These are phyloP conservation scores for Hypoxylon cercidicola DNA, from an alignment of 495 filamentous ascomycete genomes.

Conservation along the genomic window DNA sequence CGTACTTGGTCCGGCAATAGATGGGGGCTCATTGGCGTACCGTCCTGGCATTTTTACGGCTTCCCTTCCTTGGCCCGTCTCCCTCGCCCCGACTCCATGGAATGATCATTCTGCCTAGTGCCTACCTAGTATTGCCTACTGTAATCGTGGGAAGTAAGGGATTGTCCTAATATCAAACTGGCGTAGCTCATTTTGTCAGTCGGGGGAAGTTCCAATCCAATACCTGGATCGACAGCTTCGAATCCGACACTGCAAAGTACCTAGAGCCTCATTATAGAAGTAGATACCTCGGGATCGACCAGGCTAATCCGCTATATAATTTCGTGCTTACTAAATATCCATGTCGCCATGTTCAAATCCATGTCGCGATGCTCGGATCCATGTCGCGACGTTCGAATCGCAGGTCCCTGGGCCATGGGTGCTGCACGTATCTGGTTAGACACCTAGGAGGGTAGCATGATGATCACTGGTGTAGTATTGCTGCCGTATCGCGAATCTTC, in stretches of 20 bases:
- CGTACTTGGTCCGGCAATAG: too few species aligned
- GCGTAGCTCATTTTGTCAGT: background rate
- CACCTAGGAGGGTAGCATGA: background rate
- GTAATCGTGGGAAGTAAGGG: background rate
- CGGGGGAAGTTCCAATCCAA: background rate
- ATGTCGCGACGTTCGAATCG: background rate
- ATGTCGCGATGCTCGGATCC: too few species aligned
- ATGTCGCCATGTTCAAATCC: background rate
- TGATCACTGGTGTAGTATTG: background rate
- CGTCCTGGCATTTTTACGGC: background rate
- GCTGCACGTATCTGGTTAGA: background rate
- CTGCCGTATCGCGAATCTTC: background rate
- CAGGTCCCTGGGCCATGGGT: conserved; percentile 14
- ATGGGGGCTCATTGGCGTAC: background rate
- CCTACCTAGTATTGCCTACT: too few species aligned
- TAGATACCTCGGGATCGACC: background rate
- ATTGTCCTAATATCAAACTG: background rate
- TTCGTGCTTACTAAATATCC: background rate
- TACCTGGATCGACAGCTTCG: background rate
- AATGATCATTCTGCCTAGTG: background rate
- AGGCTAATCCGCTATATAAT: background rate
- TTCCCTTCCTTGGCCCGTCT: background rate
- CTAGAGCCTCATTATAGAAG: background rate
- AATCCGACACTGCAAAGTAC: background rate
- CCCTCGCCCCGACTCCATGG: background rate